phyloP scores from a whole-genome alignment of 345 rosid species.

The Streptanthus diversifolius region DNA sequence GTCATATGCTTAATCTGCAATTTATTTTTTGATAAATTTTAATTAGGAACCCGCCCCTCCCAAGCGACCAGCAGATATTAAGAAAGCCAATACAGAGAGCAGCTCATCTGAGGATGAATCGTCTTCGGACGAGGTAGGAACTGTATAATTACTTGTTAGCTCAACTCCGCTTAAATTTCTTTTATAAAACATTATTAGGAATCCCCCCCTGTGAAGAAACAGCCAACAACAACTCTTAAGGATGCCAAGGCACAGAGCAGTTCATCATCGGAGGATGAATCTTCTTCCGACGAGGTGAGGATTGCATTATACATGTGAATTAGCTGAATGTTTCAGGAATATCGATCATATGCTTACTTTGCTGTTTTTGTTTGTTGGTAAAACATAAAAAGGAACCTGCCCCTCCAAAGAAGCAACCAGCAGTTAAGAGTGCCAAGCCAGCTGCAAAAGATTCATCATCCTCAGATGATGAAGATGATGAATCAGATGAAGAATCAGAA shows the following conservation, averaged over 20 bases:
- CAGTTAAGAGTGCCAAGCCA: conserved; percentile 23
- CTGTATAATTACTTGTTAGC: too few species aligned
- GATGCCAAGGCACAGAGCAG: conserved; percentile 25
- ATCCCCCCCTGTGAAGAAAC: conserved; percentile 17
- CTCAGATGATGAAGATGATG: conserved; percentile 25
- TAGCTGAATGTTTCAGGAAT: neutral
- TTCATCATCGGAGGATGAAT: conserved; percentile 38
- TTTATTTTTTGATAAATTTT: too few species aligned
- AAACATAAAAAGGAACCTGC: conserved; percentile 27
- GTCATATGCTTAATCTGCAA: too few species aligned
- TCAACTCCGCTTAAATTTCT: neutral
- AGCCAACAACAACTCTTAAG: neutral
- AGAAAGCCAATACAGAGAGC: too few species aligned
- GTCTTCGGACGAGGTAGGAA: too few species aligned
- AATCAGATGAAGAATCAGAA: conserved; percentile 17
- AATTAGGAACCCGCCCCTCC: too few species aligned
- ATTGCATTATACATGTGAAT: neutral
- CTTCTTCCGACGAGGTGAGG: conserved; percentile 36
- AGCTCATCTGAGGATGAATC: too few species aligned
- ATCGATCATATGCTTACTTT: neutral
- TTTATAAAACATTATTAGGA: conserved; percentile 17
- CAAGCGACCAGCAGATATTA: too few species aligned
- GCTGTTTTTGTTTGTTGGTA: neutral
- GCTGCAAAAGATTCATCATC: conserved; percentile 35
- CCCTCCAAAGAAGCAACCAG: conserved; percentile 8